Conservation (phyloP, 2,329 filamentous ascomycete genomes). For the Venturiaceae sp. region DNA sequence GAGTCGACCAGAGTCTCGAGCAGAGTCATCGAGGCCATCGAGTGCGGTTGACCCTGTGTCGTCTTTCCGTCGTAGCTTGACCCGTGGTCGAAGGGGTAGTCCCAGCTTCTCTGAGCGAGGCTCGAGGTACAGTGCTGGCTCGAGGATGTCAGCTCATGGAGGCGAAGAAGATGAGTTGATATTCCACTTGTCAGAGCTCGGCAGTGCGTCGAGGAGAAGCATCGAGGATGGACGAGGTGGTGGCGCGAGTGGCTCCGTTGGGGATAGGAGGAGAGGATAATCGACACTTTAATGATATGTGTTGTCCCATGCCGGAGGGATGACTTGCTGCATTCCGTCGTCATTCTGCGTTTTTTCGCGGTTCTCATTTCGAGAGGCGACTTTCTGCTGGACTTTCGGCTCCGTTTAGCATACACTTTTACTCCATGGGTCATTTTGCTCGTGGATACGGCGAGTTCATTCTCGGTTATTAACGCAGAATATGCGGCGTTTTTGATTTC, state of each 20-base stretch:
- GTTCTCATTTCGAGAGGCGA: background rate
- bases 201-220: slow-evolving; percentile 1
- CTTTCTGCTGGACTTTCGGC: background rate
- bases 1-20: background rate
- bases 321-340: background rate
- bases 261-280: slow-evolving; percentile 16
- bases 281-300: background rate
- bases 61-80: background rate
- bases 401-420: background rate
- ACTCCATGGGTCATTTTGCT: background rate
- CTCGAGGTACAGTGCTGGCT: background rate
- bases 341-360: background rate
- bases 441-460: background rate
- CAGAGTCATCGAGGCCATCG: background rate
- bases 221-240: slow-evolving; percentile 6
- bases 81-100: background rate
- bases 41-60: background rate
- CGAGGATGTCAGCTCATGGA: background rate
- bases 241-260: slow-evolving; percentile 20
- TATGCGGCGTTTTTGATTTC: background rate
- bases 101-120: slow-evolving; percentile 5
- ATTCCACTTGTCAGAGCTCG: slow-evolving; percentile 5
- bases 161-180: slow-evolving; percentile 7
- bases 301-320: background rate
- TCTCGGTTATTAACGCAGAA: background rate